Conservation (phyloP, 2,329 filamentous ascomycete species). For the Cadophora gregata region DNA sequence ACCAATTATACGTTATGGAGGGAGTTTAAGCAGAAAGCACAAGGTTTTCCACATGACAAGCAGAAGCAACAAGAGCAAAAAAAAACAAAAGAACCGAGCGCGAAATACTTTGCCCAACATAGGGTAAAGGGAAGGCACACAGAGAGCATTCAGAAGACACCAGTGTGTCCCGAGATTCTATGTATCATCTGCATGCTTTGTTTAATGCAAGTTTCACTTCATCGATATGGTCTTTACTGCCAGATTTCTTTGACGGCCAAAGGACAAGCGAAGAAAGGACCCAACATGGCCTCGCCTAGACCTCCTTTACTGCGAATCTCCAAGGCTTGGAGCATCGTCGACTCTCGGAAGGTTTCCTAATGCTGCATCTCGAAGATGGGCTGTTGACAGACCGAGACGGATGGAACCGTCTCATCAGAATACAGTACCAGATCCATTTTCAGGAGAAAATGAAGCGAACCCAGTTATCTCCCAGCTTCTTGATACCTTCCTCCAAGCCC, state of each 20-base stretch:
- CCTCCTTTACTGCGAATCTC: too few species aligned
- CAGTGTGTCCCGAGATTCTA: too few species aligned
- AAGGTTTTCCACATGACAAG: neutral
- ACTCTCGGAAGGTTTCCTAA: neutral
- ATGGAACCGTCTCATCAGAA: neutral
- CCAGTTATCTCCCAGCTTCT: slow-evolving; percentile 76
- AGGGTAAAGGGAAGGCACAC: neutral
- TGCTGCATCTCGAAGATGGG: neutral
- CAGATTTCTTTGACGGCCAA: neutral
- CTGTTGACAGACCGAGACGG: neutral
- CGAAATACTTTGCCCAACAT: neutral
- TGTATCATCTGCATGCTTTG: neutral
- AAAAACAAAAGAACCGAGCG: neutral
- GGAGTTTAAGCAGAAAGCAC: neutral
- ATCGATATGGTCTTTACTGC: neutral
- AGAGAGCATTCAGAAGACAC: neutral
- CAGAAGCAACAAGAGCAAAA: neutral
- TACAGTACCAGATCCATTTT: neutral
- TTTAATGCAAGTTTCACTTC: too few species aligned
- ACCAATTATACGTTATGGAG: neutral
- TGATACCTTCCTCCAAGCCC: slow-evolving; percentile 73
- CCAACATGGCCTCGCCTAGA: too few species aligned
- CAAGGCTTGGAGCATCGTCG: neutral
- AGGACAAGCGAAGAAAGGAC: too few species aligned
- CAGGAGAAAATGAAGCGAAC: slow-evolving; percentile 61